Conservation (phyloP, 1,284 basidiomycete species). For the Moesziomyces parantarcticus region DNA sequence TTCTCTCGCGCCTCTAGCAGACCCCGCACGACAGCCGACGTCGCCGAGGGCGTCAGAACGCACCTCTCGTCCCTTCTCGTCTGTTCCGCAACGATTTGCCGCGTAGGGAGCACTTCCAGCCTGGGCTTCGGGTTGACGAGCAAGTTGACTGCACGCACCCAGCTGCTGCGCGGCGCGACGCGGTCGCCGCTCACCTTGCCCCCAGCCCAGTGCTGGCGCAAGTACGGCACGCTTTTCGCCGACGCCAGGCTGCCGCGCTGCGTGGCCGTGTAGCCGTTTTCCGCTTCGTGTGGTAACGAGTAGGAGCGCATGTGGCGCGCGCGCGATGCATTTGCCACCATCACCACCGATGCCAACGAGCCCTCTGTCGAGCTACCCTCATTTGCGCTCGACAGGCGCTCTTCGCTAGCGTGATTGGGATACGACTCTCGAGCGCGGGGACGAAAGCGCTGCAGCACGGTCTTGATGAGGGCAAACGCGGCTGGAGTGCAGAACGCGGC, state of each 20-base stretch:
- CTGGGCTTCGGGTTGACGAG: conserved; percentile 38
- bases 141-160: conserved; percentile 29
- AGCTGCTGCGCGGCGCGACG: conserved; percentile 31
- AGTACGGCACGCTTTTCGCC: conserved; percentile 32
- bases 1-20: too few species aligned
- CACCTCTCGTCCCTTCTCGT: not conserved
- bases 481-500: conserved; percentile 17
- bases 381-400: not conserved
- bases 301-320: conserved; percentile 12
- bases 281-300: conserved; percentile 18
- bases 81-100: not conserved
- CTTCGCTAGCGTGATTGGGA: too few species aligned
- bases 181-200: conserved; percentile 36
- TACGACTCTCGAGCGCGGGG: not conserved
- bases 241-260: conserved; percentile 13
- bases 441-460: too few species aligned
- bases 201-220: conserved; percentile 33
- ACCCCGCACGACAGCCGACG: conserved; percentile 3
- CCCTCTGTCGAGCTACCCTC: too few species aligned
- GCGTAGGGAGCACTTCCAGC: conserved; percentile 34
- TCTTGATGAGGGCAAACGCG: conserved; percentile 5
- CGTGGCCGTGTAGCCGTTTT: conserved; percentile 24
- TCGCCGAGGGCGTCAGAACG: not conserved
- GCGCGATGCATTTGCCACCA: not conserved
- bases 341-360: conserved; percentile 5